Conservation (phyloP, 2,329 filamentous ascomycete genomes). For the Paecilomyces sp. region DNA sequence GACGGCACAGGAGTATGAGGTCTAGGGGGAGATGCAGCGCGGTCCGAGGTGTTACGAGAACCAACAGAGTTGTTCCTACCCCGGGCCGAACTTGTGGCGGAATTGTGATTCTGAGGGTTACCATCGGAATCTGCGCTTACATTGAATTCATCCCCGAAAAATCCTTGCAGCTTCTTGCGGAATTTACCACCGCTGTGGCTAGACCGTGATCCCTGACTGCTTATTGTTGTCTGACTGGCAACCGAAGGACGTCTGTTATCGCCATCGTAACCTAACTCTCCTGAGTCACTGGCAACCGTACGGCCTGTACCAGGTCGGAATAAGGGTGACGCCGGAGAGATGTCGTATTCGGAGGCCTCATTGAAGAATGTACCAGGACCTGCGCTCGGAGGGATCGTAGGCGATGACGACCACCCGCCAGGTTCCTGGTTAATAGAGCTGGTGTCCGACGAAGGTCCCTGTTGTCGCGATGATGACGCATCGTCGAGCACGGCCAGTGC, state of each 20-base stretch:
- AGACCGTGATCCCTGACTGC: slow-evolving; percentile 74
- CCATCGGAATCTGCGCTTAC: slow-evolving; percentile 59
- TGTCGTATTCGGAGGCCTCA: slow-evolving; percentile 31
- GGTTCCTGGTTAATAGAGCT: slow-evolving; percentile 16
- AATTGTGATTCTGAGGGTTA: slow-evolving; percentile 50
- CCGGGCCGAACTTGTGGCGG: slow-evolving; percentile 43
- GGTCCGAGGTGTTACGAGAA: slow-evolving; percentile 48
- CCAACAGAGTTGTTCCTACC: slow-evolving; percentile 79
- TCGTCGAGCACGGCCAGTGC: slow-evolving; percentile 23
- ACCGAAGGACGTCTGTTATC: slow-evolving; percentile 80
- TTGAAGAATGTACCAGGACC: slow-evolving; percentile 29
- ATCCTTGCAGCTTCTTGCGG: slow-evolving; percentile 76
- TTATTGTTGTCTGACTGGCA: slow-evolving; percentile 78
- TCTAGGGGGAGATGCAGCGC: slow-evolving; percentile 67
- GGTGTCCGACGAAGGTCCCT: slow-evolving; percentile 12
- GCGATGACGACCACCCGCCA: slow-evolving; percentile 22
- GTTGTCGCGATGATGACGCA: slow-evolving; percentile 15
- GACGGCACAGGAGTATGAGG: slow-evolving; percentile 80
- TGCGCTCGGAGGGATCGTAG: slow-evolving; percentile 18
- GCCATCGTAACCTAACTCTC: slow-evolving; percentile 53
- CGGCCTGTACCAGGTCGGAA: slow-evolving; percentile 54
- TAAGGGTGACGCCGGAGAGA: slow-evolving; percentile 60
- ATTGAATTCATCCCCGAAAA: slow-evolving; percentile 86
- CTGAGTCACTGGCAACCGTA: slow-evolving; percentile 51
- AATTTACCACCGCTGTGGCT: slow-evolving; percentile 58